These are phyloP conservation scores for Eutypa lata DNA, from an alignment of 2,329 filamentous ascomycete genomes.

Conservation along the genomic window DNA sequence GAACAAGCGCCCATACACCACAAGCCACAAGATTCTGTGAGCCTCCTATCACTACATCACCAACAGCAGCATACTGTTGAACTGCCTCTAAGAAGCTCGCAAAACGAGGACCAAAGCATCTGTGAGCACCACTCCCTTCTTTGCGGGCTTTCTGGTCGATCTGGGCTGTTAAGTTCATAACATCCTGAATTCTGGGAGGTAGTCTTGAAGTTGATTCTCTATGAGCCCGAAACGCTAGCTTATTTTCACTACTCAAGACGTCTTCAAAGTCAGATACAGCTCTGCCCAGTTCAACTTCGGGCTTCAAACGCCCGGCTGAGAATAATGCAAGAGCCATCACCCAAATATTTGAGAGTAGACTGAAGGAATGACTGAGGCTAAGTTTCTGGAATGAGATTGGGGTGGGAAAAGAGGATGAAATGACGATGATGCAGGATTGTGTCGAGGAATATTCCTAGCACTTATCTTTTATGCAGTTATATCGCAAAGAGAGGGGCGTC, in stretches of 20 bases:
- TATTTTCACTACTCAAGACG: neutral
- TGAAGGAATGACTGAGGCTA: too few relatives aligned
- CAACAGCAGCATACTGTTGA: neutral
- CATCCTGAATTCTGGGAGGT: neutral
- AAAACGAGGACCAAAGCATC: neutral
- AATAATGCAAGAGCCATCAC: neutral
- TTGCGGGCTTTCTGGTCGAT: neutral
- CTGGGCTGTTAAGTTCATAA: neutral
- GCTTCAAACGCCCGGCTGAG: neutral
- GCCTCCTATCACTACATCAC: neutral
- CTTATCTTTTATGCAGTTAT: too few relatives aligned
- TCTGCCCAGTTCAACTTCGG: neutral
- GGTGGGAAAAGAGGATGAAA: too few relatives aligned
- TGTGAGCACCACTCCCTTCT: neutral
- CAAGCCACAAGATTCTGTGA: neutral
- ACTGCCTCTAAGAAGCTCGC: neutral
- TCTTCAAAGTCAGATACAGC: neutral
- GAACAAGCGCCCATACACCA: neutral
- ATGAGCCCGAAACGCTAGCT: neutral
- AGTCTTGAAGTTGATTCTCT: neutral
- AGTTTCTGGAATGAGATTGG: too few relatives aligned
- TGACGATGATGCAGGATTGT: too few relatives aligned
- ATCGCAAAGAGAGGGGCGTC: too few relatives aligned
- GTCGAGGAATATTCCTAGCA: too few relatives aligned
- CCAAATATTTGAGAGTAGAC: too few relatives aligned